Evolutionary conservation across 495 filamentous ascomycete genomes (phyloP).

Genomic region (Parathielavia hyrcaniae): DNA sequence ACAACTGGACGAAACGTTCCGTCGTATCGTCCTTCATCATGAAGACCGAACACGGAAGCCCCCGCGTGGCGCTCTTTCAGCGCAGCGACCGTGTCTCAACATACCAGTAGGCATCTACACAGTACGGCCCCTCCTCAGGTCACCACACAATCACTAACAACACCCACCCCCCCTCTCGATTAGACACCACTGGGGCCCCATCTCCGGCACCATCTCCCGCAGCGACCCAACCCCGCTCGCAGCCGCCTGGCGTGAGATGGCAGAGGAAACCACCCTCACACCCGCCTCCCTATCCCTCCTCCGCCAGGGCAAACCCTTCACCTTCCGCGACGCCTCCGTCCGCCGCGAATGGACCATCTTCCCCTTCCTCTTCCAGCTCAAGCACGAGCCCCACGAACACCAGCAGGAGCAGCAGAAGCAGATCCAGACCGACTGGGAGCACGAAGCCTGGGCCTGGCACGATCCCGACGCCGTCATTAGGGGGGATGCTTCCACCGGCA

Average conservation of each 20-base stretch:
- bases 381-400: conserved; percentile 3
- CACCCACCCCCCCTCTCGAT: too few relatives aligned
- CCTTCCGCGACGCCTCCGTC: conserved; percentile 48
- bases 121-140: too few relatives aligned
- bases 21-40: conserved; percentile 56
- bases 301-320: conserved; percentile 53
- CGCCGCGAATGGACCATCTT: conserved; percentile 56
- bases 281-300: conserved; percentile 43
- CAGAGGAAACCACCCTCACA: conserved; percentile 55
- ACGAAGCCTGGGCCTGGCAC: conserved; percentile 53
- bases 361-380: conserved; percentile 55
- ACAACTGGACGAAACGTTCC: conserved; percentile 34
- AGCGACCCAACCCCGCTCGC: conserved; percentile 46
- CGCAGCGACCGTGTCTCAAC: conserved; percentile 53
- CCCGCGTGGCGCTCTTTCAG: conserved; percentile 51
- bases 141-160: too few relatives aligned
- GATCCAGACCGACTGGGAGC: conserved; percentile 59
- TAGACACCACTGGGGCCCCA: conserved; percentile 51
- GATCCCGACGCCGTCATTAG: conserved; percentile 39
- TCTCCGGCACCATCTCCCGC: conserved; percentile 52
- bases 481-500: conserved; percentile 28
- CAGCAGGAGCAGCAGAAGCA: conserved; percentile 27
- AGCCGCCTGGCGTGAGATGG: conserved; percentile 57
- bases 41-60: conserved; percentile 31
- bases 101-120: conserved; percentile 43